phyloP scores from a whole-genome alignment of 1,284 basidiomycete genomes.

The Melampsora americana region DNA sequence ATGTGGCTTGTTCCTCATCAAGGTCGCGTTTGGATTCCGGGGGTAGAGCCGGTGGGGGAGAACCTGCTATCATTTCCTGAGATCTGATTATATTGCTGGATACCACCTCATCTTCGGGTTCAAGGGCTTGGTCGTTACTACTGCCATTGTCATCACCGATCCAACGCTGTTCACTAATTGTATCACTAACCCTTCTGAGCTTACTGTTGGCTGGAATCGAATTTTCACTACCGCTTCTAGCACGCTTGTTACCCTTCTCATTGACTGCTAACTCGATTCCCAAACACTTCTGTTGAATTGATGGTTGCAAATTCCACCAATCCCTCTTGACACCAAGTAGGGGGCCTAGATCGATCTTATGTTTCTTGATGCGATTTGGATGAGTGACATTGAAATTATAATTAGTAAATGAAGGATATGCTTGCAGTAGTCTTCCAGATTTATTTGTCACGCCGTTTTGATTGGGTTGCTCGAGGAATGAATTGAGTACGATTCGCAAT shows the following conservation, averaged over 20 bases:
- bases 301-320: conserved; percentile 27
- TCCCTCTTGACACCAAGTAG: conserved; percentile 37
- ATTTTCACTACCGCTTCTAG: conserved; percentile 22
- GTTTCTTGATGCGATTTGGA: conserved; percentile 26
- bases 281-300: neutral
- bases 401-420: neutral
- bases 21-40: neutral
- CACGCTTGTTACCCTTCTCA: conserved; percentile 16
- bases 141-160: neutral
- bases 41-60: neutral
- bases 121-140: neutral
- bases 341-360: conserved; percentile 35
- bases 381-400: conserved; percentile 3
- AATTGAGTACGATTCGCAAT: conserved; percentile 19
- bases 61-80: neutral
- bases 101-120: neutral
- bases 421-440: no score
- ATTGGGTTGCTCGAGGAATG: conserved; percentile 34
- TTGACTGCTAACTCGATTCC: neutral
- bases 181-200: conserved; percentile 35
- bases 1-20: no score
- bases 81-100: neutral
- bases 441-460: no score
- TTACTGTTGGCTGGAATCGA: conserved; percentile 15
- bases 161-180: conserved; percentile 21